A percentile compares a stretch with the other conserved stretches of the same genome.
Evolutionary conservation across 148 eudicot genomes (phyloP).

Genomic region (Vaccinium macrocarpon): DNA sequence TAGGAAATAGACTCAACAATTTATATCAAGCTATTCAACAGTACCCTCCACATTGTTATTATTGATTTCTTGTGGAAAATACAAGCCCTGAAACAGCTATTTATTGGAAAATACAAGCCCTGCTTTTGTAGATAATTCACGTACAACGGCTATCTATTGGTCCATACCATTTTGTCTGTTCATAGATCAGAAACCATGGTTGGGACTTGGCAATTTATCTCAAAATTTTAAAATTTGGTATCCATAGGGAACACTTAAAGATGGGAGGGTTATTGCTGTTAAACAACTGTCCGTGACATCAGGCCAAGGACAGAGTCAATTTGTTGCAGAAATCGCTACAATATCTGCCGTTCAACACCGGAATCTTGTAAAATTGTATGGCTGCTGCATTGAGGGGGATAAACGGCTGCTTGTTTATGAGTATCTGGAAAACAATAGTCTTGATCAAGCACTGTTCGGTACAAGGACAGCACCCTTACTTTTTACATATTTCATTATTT

Average conservation of each 20-base stretch:
- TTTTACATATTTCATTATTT: not conserved
- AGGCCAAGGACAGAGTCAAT: constrained; percentile 77
- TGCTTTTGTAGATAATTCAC: too few relatives aligned
- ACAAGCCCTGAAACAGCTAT: too few relatives aligned
- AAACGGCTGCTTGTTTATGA: constrained; percentile 81
- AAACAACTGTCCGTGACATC: constrained; percentile 81
- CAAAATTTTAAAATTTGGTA: not conserved
- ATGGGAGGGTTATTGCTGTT: constrained; percentile 75
- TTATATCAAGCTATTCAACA: too few relatives aligned
- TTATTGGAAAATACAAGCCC: too few relatives aligned
- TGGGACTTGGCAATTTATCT: constrained; percentile 3
- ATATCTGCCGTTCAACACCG: constrained; percentile 90
- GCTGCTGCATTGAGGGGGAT: constrained; percentile 91
- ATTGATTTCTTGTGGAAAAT: too few relatives aligned
- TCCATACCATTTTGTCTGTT: not conserved
- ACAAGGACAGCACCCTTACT: not conserved
- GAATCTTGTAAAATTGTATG: constrained; percentile 76
- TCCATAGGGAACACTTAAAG: constrained; percentile 65
- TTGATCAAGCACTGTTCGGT: constrained; percentile 88
- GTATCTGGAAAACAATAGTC: constrained; percentile 83
- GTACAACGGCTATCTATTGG: too few relatives aligned
- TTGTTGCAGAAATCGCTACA: constrained; percentile 82
- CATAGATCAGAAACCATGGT: not conserved
- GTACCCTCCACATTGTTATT: too few relatives aligned
- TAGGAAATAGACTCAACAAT: too few relatives aligned